These are phyloP conservation scores for Dothistroma pini DNA, from an alignment of 2,329 filamentous ascomycete genomes.

Conservation along the genomic window DNA sequence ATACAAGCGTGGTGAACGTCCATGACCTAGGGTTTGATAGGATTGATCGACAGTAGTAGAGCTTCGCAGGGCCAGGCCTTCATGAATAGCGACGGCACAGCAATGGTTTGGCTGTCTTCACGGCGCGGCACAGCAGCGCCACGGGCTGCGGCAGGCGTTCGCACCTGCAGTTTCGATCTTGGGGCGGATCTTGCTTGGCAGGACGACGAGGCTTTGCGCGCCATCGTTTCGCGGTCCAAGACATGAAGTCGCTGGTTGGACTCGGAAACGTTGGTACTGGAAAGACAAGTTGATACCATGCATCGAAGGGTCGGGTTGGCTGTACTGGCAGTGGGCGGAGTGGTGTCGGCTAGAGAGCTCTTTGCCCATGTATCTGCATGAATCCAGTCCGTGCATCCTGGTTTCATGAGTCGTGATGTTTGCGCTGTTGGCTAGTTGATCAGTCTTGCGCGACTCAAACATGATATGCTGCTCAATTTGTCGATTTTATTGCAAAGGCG, in stretches of 20 bases:
- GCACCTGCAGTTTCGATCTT: background rate
- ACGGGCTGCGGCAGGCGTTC: background rate
- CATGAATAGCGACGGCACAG: background rate
- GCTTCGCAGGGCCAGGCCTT: background rate
- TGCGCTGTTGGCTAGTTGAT: background rate
- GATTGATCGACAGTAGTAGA: background rate
- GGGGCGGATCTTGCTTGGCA: background rate
- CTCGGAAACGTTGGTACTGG: background rate
- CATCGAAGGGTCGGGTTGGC: background rate
- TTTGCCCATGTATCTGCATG: background rate
- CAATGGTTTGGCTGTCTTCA: too few species aligned
- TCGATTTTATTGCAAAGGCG: too few species aligned
- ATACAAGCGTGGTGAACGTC: background rate
- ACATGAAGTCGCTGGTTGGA: background rate
- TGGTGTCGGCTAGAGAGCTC: background rate
- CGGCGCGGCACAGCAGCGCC: too few species aligned
- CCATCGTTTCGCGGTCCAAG: background rate
- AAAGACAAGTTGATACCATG: background rate
- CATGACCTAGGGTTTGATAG: background rate
- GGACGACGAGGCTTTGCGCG: background rate
- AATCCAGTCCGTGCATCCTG: background rate
- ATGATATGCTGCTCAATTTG: too few species aligned
- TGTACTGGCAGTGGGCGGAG: background rate
- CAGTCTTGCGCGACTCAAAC: too few species aligned
- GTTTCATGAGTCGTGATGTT: background rate